Base-by-base conservation (phyloP, 2,329 filamentous ascomycete genomes). In the Venturia oleaginea region DNA sequence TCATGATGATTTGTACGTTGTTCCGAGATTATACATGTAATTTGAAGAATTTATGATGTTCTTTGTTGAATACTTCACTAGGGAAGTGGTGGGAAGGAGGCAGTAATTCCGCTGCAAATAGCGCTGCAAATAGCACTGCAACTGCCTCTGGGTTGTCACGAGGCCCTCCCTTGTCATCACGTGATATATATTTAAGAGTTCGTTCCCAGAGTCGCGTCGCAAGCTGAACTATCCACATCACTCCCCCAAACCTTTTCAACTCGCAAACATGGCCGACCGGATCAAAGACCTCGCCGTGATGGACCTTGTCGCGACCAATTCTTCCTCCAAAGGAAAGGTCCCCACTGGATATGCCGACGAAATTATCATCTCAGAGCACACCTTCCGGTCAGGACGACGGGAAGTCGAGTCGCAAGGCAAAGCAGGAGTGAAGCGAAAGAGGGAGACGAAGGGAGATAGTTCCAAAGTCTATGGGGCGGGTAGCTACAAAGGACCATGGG, bases 401-500 rank as follows among this genome's bases (percentile, higher is more conserved):
- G 92, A 91, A 1, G 84, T 94, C 66, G 83, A 87, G 70, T 80
- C 81, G 67, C 80, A 84, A 69, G 81, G 79, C 22, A 80, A 80
- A 32, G 51, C 51, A 22, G 59, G 43, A 24, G 76, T 86, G 15
- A 89, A 89, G 68, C 81, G 86, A n/a, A 89, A 87, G 69, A 83
- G 94, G 66, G 92, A 97, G 75, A 86, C 80, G 69, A 97, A 94
- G 72, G 94, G 94, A 59, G 87, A 93, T 73, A 85, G 91, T 51
- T 86, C 87, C 22, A 83, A 97, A 46, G 88, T 92, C 0, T 92
- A 96, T 71, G 94, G 94, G 0, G 86, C 91, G 8, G 88, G 88
- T 63, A 88, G 92, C 57, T 99, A 99, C 75, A 84, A 96, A 43
- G 95, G 95, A 0, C 95, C 94, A 0, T 99, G 95, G 95, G 95